Conservation (phyloP, 2,329 filamentous ascomycete genomes). For the Mycocentrospora acerina region DNA sequence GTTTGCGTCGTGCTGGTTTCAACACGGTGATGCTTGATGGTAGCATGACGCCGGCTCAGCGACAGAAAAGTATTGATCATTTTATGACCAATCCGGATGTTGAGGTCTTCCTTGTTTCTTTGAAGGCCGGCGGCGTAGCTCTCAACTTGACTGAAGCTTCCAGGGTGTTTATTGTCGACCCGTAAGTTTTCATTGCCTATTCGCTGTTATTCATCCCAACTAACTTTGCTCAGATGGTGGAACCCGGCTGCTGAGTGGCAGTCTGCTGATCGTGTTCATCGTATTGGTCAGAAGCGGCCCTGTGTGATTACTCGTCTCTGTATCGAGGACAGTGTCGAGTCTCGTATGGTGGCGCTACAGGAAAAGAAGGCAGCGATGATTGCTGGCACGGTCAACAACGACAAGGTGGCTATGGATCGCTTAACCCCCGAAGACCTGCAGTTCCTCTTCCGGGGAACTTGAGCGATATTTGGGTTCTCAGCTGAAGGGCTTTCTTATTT, state of each 20-base stretch:
- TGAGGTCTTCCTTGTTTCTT: slow-evolving; percentile 91
- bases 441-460: slow-evolving; percentile 85
- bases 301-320: slow-evolving; percentile 93
- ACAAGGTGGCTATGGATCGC: slow-evolving; percentile 88
- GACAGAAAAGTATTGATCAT: slow-evolving; percentile 89
- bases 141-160: slow-evolving; percentile 94
- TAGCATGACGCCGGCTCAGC: slow-evolving; percentile 91
- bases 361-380: slow-evolving; percentile 99
- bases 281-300: slow-evolving; percentile 90
- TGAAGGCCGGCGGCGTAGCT: slow-evolving; percentile 95
- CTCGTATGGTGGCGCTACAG: slow-evolving; percentile 89
- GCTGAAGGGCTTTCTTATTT: not conserved
- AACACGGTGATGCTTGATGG: slow-evolving; percentile 98
- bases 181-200: slow-evolving; percentile 59
- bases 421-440: slow-evolving; percentile 90
- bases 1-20: slow-evolving; percentile 91
- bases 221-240: slow-evolving; percentile 73
- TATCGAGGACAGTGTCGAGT: slow-evolving; percentile 96
- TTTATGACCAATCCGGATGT: slow-evolving; percentile 96
- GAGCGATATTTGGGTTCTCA: not conserved
- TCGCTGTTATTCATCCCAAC: slow-evolving; percentile 9
- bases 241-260: slow-evolving; percentile 99
- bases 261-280: slow-evolving; percentile 80
- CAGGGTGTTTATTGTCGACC: slow-evolving; percentile 92
- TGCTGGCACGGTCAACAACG: slow-evolving; percentile 91